Evolutionary conservation across 2,329 filamentous ascomycete species (phyloP).

Genomic region (Bipolaris sorokiniana): DNA sequence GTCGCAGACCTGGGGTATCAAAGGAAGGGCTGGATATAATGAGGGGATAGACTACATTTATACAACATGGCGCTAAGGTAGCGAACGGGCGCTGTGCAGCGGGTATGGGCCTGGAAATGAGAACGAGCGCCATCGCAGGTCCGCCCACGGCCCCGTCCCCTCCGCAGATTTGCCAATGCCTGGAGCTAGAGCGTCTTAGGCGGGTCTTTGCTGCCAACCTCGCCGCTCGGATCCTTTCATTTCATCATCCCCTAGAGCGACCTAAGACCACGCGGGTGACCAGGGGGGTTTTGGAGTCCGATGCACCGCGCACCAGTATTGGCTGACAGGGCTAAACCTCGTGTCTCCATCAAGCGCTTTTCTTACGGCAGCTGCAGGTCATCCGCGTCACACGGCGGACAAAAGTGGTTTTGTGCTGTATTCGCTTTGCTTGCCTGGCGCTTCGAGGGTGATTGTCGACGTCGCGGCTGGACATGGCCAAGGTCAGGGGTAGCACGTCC

Average conservation of each 20-base stretch:
- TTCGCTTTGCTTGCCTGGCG: constrained; percentile 15
- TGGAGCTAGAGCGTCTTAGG: constrained; percentile 27
- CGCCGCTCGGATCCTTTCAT: constrained; percentile 36
- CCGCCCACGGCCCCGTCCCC: constrained; percentile 25
- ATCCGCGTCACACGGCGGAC: constrained; percentile 7
- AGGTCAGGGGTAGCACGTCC: constrained; percentile 30
- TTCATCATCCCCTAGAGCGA: constrained; percentile 19
- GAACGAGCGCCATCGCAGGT: constrained; percentile 30
- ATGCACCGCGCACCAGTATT: constrained; percentile 16
- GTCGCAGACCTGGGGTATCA: constrained; percentile 42
- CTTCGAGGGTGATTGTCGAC: constrained; percentile 25
- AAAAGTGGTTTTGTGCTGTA: constrained; percentile 6
- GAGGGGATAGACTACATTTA: constrained; percentile 36
- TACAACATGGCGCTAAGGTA: constrained; percentile 26
- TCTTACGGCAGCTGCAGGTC: constrained; percentile 36
- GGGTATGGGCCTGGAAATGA: constrained; percentile 30
- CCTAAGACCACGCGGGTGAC: constrained; percentile 8
- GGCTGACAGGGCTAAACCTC: constrained; percentile 12
- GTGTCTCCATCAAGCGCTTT: constrained; percentile 53
- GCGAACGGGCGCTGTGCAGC: constrained; percentile 22
- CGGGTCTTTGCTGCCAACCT: constrained; percentile 22
- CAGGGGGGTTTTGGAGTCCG: constrained; percentile 23
- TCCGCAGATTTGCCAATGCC: constrained; percentile 36
- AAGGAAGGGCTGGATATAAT: constrained; percentile 11
- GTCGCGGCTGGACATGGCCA: constrained; percentile 23